phyloP scores from a whole-genome alignment of 805 yeast species.

The Cyberlindnera euphorbiae region DNA sequence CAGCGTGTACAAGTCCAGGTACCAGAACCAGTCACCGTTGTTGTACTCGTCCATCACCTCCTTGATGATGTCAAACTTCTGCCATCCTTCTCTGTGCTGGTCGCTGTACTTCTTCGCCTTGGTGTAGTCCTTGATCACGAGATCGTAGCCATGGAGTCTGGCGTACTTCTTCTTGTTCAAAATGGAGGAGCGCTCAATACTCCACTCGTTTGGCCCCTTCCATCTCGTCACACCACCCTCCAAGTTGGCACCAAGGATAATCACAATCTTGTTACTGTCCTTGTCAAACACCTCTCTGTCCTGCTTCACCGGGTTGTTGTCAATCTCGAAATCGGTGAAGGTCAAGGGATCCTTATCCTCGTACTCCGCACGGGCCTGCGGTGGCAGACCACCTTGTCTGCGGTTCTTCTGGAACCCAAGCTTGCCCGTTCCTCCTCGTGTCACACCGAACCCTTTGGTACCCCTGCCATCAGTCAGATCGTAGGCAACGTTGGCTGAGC shows the following conservation, averaged over 20 bases:
- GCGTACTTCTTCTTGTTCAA: constrained; percentile 45
- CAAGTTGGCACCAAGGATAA: constrained; percentile 35
- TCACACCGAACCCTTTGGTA: constrained; percentile 22
- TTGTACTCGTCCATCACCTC: constrained; percentile 31
- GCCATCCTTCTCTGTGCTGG: constrained; percentile 46
- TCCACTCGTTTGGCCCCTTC: constrained; percentile 38
- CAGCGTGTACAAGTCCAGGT: constrained; percentile 35
- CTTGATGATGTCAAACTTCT: constrained; percentile 34
- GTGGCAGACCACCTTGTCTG: constrained; percentile 25
- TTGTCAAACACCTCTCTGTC: constrained; percentile 6
- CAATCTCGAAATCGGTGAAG: constrained; percentile 15
- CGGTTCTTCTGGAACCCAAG: constrained; percentile 18
- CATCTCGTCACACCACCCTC: constrained; percentile 38
- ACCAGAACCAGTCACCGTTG: constrained; percentile 37
- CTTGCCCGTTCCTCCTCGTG: constrained; percentile 26
- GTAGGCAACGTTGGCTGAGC: constrained; percentile 10
- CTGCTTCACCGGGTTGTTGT: background rate
- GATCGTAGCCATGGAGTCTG: constrained; percentile 43
- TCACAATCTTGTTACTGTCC: constrained; percentile 29
- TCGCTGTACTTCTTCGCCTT: constrained; percentile 44
- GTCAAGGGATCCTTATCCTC: constrained; percentile 10
- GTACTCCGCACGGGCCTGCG: constrained; percentile 14
- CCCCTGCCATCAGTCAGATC: constrained; percentile 22
- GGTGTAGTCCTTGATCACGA: constrained; percentile 41
- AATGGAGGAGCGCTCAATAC: constrained; percentile 43